phyloP scores from a whole-genome alignment of 495 filamentous ascomycete genomes.

The Hypomontagnella monticulosa region DNA sequence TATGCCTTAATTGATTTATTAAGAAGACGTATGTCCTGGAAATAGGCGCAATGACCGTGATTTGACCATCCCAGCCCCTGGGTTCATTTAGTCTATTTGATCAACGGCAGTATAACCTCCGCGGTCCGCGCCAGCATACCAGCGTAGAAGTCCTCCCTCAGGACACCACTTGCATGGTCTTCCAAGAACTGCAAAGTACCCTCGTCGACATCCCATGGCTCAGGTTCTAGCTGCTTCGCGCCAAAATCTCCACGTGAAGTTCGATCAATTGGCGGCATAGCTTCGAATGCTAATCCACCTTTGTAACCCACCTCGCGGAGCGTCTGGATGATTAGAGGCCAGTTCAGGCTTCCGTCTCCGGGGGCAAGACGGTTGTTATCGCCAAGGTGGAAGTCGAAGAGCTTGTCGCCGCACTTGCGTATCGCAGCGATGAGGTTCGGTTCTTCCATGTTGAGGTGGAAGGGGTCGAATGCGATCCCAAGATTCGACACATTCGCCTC shows the following conservation, averaged over 20 bases:
- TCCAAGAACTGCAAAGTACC: conserved; percentile 42
- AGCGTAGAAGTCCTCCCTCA: conserved; percentile 42
- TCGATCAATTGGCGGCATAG: conserved; percentile 45
- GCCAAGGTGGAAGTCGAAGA: conserved; percentile 43
- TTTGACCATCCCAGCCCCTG: no score
- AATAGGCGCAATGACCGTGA: no score
- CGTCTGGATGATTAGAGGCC: conserved; percentile 35
- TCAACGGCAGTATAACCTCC: conserved; percentile 37
- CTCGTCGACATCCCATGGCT: conserved; percentile 32
- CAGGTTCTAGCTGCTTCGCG: conserved; percentile 25
- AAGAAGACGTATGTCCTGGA: no score
- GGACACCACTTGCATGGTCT: conserved; percentile 44
- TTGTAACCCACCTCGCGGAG: conserved; percentile 39
- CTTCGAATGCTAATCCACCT: conserved; percentile 40
- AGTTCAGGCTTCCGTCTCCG: conserved; percentile 41
- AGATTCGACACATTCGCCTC: conserved; percentile 33
- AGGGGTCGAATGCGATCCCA: conserved; percentile 44
- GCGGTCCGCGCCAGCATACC: conserved; percentile 37
- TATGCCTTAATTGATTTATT: no score
- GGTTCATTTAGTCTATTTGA: not conserved
- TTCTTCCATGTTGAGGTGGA: conserved; percentile 45
- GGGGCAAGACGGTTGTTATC: conserved; percentile 43
- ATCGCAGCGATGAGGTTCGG: conserved; percentile 37
- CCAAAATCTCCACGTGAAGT: conserved; percentile 32
- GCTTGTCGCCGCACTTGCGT: conserved; percentile 30